Base-by-base conservation (phyloP, 177 flowering plant genomes). In the Vitis hybrid region DNA sequence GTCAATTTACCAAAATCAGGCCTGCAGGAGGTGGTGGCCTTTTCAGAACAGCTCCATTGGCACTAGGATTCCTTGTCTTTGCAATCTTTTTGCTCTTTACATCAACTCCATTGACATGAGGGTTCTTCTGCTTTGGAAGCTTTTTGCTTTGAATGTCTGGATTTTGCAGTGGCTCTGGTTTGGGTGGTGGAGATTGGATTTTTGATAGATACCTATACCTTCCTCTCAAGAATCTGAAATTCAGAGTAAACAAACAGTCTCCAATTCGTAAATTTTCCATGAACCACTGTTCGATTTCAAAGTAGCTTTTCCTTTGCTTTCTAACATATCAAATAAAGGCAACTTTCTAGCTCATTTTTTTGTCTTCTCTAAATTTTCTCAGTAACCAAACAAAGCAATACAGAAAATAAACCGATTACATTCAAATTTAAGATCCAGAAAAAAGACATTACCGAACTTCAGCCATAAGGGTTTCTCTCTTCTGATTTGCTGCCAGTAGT, bases 171-270 rank as follows among this genome's bases (percentile, higher is more conserved):
- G 12, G 17, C 14, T 66, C 71, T 2, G 20, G 12, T 20, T 66
- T 75, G 7, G 9, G 22, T n/a, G 69, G 31, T 3, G 66, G 11
- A 50, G 71, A 51, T 54, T 66, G 50, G 14, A 44, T 13, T 54
- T 64, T 72, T 18, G 51, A 33, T 11, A 78, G 19, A 53, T 64
- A 51, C 49, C 44, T 64, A n/a, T 68, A 69, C 51, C 78, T 76
- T n/a, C 44, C 71, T 72, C 81, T 81, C 64, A 81, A 74, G 44
- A 81, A 81, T 61, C 81, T 81, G 68, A 33, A 75, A 63, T 38
- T 51, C 17, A 20, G 14, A 38, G 9, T 38, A 38, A 38, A 38
- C 47, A 5, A 38, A 38, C 47, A 5, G 10, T 38, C 47, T 38
- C 7, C 47, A 38, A 38, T 38, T 38, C 47, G 0, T 38, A 38